Evolutionary conservation across 179 eudicot genomes (phyloP).

Genomic region (Carnegiea gigantea): DNA sequence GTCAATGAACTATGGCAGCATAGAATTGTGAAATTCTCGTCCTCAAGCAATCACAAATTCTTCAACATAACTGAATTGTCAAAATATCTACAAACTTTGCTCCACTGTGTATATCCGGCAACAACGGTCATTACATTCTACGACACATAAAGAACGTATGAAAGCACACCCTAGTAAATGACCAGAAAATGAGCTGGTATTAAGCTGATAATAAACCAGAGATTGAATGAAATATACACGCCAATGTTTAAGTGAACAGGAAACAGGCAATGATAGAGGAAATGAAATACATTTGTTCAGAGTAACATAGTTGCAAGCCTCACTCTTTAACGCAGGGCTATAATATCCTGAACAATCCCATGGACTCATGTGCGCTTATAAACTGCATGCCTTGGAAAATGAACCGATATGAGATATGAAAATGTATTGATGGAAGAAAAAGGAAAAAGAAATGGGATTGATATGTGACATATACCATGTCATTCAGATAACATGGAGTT

Average conservation of each 20-base stretch:
- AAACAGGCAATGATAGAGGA: neutral
- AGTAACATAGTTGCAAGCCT: neutral
- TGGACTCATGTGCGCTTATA: neutral
- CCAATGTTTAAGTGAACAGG: neutral
- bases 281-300: neutral
- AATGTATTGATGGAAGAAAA: neutral
- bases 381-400: slow-evolving; percentile 6
- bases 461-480: neutral
- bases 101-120: neutral
- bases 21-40: neutral
- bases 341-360: slow-evolving; percentile 8
- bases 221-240: slow-evolving; percentile 1
- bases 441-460: neutral
- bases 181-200: neutral
- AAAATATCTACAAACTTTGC: neutral
- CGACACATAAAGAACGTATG: neutral
- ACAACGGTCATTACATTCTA: neutral
- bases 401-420: neutral
- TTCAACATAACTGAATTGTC: too few species aligned
- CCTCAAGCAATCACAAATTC: neutral
- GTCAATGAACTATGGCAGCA: neutral
- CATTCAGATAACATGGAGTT: slow-evolving; percentile 19
- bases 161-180: slow-evolving; percentile 4
- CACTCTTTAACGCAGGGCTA: neutral
- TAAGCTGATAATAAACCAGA: neutral